Evolutionary conservation across 345 rosid species (phyloP).

Genomic region (Syzygium jambos): DNA sequence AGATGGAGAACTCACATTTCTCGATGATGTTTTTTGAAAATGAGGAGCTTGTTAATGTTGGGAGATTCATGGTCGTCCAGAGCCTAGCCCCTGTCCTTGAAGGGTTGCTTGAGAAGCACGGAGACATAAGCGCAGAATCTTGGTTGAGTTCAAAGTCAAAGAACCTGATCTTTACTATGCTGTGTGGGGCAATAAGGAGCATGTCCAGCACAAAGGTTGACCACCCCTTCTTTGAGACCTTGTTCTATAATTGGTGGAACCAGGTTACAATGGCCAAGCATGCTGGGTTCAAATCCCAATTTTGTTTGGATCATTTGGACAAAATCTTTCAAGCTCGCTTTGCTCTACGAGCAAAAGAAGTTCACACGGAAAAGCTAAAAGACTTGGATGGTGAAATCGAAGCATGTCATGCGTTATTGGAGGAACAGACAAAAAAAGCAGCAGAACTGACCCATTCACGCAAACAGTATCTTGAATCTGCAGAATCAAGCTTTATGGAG

Average conservation of each 20-base stretch:
- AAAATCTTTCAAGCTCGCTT: background rate
- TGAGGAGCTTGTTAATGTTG: background rate
- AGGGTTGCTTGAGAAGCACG: background rate
- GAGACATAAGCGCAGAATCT: background rate
- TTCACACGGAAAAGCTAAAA: background rate
- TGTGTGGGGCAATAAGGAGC: background rate
- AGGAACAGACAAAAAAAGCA: background rate
- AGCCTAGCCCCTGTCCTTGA: background rate
- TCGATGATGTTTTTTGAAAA: background rate
- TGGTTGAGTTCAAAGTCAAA: background rate
- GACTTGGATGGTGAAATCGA: background rate
- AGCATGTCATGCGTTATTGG: background rate
- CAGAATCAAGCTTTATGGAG: background rate
- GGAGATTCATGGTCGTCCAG: background rate
- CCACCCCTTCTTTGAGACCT: background rate
- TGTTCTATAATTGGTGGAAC: conserved; percentile 2
- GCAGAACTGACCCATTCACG: background rate
- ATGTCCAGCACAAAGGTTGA: background rate
- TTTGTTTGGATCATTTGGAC: background rate
- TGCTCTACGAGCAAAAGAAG: background rate
- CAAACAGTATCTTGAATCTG: background rate
- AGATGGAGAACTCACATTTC: background rate
- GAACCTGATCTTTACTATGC: background rate
- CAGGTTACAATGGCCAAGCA: background rate
- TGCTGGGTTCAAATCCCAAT: background rate